These are phyloP conservation scores for Ceratocystis lukuohia DNA, from an alignment of 2,329 filamentous ascomycete species.

Conservation along the genomic window DNA sequence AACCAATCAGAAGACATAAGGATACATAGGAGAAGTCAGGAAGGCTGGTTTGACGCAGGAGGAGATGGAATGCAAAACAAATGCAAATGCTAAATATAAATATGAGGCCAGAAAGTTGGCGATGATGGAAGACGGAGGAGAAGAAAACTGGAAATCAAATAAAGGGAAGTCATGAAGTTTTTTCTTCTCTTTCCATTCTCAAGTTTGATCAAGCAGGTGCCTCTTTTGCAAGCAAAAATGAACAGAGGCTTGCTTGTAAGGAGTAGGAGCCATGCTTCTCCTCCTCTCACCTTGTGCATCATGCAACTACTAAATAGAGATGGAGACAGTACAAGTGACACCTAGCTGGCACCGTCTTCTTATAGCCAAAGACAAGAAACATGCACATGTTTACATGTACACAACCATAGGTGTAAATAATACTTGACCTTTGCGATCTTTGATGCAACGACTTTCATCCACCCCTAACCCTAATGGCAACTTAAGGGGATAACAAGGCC, in stretches of 20 bases:
- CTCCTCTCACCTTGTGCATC: neutral
- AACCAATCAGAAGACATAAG: constrained; percentile 7
- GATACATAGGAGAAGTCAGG: neutral
- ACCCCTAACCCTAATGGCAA: neutral
- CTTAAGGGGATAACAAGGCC: neutral
- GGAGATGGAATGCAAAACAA: neutral
- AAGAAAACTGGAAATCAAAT: neutral
- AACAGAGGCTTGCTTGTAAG: neutral
- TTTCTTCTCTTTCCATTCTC: neutral
- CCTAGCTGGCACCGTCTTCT: neutral
- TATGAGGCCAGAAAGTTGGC: constrained; percentile 10
- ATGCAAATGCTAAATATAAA: neutral
- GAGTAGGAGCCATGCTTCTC: neutral
- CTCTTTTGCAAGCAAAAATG: neutral
- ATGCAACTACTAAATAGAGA: neutral
- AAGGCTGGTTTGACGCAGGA: neutral
- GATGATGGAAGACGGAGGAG: constrained; percentile 29
- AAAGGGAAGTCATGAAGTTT: neutral
- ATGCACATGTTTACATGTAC: neutral
- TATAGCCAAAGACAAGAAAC: neutral
- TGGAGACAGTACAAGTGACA: neutral
- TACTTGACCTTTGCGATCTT: neutral
- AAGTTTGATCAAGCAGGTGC: neutral
- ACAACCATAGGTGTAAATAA: neutral
- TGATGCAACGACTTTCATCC: neutral